These are phyloP conservation scores for Xylaria venustula DNA, from an alignment of 495 filamentous ascomycete species.

Conservation along the genomic window DNA sequence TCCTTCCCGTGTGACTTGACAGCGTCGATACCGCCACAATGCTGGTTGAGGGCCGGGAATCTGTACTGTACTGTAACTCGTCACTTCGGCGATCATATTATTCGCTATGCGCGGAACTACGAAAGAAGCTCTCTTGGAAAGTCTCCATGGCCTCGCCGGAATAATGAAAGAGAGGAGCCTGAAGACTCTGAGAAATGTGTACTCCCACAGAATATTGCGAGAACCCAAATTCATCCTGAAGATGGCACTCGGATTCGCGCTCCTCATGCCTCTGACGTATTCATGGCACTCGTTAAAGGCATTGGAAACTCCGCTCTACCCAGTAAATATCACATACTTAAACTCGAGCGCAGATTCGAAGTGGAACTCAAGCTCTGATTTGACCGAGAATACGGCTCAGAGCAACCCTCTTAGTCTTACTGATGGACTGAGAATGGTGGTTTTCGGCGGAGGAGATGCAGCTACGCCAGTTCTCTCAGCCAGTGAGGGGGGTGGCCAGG, in stretches of 20 bases:
- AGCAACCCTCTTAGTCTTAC: background rate
- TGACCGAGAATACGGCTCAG: background rate
- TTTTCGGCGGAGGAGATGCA: slow-evolving; percentile 26
- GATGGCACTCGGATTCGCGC: background rate
- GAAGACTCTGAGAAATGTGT: background rate
- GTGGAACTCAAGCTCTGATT: background rate
- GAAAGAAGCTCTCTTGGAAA: background rate
- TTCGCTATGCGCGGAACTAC: background rate
- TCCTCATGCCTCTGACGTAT: background rate
- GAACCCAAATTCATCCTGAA: background rate
- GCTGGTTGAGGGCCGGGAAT: too few relatives aligned
- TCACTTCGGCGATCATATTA: background rate
- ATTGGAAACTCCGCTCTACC: background rate
- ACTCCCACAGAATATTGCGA: background rate
- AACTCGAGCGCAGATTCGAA: too few relatives aligned
- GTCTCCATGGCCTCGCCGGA: background rate
- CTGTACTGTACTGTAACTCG: too few relatives aligned
- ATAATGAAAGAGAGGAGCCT: background rate
- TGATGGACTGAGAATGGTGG: slow-evolving; percentile 23
- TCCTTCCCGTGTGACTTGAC: too few relatives aligned
- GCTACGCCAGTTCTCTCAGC: slow-evolving; percentile 11
- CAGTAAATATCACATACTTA: background rate
- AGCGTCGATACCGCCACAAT: too few relatives aligned
- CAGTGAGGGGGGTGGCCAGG: background rate
- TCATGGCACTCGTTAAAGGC: background rate